Evolutionary conservation across 768 basidiomycete genomes (phyloP).

Genomic region (Phylloporus sp.): DNA sequence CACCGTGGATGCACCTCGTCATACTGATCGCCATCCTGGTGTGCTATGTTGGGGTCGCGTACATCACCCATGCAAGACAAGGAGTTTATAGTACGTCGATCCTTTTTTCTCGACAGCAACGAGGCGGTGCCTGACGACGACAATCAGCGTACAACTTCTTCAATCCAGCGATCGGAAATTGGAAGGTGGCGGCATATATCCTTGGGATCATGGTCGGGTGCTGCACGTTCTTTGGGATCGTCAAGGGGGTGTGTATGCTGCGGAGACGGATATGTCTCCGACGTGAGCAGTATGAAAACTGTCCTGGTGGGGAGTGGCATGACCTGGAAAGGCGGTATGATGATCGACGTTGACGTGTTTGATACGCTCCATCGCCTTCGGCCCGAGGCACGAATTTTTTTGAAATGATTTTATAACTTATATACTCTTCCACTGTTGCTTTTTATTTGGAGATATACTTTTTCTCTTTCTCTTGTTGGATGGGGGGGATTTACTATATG

Average conservation of each 20-base stretch:
- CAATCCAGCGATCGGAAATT: constrained; percentile 42
- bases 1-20: constrained; percentile 49
- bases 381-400: no score
- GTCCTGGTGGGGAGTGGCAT: no score
- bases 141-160: constrained; percentile 62
- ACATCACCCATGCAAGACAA: constrained; percentile 57
- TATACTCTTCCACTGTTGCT: no score
- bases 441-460: no score
- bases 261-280: constrained; percentile 32
- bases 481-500: no score
- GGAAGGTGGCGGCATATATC: constrained; percentile 55
- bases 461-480: no score
- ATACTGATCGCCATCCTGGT: constrained; percentile 46
- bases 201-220: constrained; percentile 52
- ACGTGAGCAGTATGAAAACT: no score
- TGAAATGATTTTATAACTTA: no score
- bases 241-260: constrained; percentile 37
- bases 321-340: no score
- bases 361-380: no score
- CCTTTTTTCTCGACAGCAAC: no score
- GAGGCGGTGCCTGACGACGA: constrained; percentile 1
- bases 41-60: constrained; percentile 61
- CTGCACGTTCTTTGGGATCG: constrained; percentile 46
- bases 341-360: no score
- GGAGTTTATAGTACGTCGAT: constrained; percentile 55